Conservation (phyloP, 768 basidiomycete species). For the Lactarius hengduanensis region DNA sequence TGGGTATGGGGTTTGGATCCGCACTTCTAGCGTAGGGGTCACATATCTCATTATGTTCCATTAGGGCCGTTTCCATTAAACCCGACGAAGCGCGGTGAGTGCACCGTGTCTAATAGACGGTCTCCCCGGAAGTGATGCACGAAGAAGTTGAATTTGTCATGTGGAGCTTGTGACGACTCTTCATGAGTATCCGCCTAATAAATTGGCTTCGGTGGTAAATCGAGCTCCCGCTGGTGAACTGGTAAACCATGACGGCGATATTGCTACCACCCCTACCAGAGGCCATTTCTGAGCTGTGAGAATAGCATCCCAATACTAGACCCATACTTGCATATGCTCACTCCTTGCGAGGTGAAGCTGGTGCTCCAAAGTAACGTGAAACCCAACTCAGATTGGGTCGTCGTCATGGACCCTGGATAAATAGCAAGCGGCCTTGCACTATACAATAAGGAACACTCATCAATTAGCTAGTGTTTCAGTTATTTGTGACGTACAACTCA, state of each 20-base stretch:
- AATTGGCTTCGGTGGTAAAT: not conserved
- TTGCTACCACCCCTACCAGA: not conserved
- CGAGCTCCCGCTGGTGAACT: not conserved
- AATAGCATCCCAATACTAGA: not conserved
- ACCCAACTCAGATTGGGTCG: not conserved
- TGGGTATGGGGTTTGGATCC: conserved; percentile 1
- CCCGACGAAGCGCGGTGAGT: not conserved
- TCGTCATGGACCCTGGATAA: not conserved
- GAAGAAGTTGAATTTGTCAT: not conserved
- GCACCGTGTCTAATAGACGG: not conserved
- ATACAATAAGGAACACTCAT: not conserved
- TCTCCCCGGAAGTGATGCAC: not conserved
- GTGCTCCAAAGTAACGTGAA: not conserved
- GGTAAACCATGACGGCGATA: not conserved
- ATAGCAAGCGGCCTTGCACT: not conserved
- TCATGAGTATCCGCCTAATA: not conserved
- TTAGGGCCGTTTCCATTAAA: not conserved
- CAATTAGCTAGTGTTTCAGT: not conserved
- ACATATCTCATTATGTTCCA: too few relatives aligned
- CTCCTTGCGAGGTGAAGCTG: not conserved
- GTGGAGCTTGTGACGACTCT: not conserved
- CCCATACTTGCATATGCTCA: not conserved
- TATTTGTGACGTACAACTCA: not conserved
- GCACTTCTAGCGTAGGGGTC: not conserved
- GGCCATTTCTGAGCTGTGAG: not conserved